Evolutionary conservation across 805 yeast genomes (phyloP).

Genomic region (Yarrowia divulgata): DNA sequence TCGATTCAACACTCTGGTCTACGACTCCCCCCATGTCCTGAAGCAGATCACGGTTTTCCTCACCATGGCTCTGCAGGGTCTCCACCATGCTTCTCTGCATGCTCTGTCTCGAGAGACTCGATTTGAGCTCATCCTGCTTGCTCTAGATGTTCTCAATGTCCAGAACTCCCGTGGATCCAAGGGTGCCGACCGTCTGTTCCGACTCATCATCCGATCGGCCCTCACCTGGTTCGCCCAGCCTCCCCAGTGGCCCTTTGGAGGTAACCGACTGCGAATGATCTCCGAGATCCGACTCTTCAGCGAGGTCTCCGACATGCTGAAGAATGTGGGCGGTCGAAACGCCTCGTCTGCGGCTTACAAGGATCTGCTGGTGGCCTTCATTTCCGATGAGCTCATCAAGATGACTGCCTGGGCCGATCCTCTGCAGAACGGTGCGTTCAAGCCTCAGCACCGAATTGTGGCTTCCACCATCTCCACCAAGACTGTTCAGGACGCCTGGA

Average conservation of each 20-base stretch:
- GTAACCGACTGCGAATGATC: slow-evolving; percentile 72
- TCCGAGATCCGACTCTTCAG: slow-evolving; percentile 69
- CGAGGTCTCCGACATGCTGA: slow-evolving; percentile 56
- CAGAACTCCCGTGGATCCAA: slow-evolving; percentile 61
- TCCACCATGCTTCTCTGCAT: slow-evolving; percentile 74
- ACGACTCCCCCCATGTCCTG: slow-evolving; percentile 72
- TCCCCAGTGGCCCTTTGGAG: slow-evolving; percentile 81
- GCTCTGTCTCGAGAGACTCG: slow-evolving; percentile 80
- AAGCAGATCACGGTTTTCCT: slow-evolving; percentile 53
- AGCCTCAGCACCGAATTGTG: slow-evolving; percentile 34
- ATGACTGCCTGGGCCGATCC: slow-evolving; percentile 82
- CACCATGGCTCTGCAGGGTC: slow-evolving; percentile 55
- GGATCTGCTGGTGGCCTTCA: slow-evolving; percentile 63
- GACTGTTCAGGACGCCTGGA: slow-evolving; percentile 64
- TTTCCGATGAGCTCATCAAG: slow-evolving; percentile 76
- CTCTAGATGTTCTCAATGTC: slow-evolving; percentile 66
- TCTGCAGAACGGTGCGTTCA: slow-evolving; percentile 52
- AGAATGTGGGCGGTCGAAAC: slow-evolving; percentile 41
- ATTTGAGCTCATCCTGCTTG: slow-evolving; percentile 73
- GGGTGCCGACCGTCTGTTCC: slow-evolving; percentile 56
- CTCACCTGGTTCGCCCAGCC: slow-evolving; percentile 78
- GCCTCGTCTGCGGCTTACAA: slow-evolving; percentile 48
- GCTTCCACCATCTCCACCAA: slow-evolving; percentile 43
- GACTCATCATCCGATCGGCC: slow-evolving; percentile 66
- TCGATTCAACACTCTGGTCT: slow-evolving; percentile 78